Evolutionary conservation across 2,329 filamentous ascomycete species (phyloP).

Genomic region (Nemania abortiva): DNA sequence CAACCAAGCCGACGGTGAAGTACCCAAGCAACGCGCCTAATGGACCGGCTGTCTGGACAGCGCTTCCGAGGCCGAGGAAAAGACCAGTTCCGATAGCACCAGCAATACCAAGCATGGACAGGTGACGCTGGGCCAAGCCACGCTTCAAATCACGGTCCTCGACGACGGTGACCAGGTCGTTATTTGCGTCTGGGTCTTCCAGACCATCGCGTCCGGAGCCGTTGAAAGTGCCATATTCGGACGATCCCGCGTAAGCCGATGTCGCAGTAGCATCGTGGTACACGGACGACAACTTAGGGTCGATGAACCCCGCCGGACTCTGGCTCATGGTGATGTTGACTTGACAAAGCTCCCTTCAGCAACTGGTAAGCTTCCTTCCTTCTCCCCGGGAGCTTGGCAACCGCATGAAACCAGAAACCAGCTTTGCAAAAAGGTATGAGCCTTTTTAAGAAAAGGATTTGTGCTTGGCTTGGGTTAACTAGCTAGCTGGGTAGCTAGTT

Average conservation of each 20-base stretch:
- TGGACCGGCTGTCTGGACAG: constrained; percentile 64
- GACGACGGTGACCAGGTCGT: constrained; percentile 60
- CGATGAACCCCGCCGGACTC: constrained; percentile 19
- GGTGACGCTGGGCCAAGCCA: constrained; percentile 65
- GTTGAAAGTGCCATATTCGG: constrained; percentile 39
- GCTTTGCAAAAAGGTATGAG: neutral
- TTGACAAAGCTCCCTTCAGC: constrained; percentile 15
- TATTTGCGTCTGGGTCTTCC: constrained; percentile 42
- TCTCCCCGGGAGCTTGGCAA: constrained; percentile 6
- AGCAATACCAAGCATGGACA: constrained; percentile 73
- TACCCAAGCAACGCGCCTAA: constrained; percentile 65
- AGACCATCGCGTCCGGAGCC: constrained; percentile 12
- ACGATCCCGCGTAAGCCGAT: constrained; percentile 25
- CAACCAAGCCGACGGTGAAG: constrained; percentile 66
- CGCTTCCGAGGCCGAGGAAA: constrained; percentile 69
- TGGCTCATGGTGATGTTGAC: constrained; percentile 25
- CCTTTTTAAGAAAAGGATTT: constrained; percentile 2
- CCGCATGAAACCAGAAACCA: neutral
- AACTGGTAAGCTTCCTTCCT: neutral
- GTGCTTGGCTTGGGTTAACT: neutral
- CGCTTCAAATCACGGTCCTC: constrained; percentile 64
- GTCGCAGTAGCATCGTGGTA: constrained; percentile 22
- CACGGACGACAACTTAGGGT: constrained; percentile 23
- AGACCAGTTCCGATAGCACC: constrained; percentile 72
- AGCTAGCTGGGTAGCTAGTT: constrained; percentile 1